phyloP scores from a whole-genome alignment of 2,329 filamentous ascomycete genomes.

The Nectriaceae sp. region DNA sequence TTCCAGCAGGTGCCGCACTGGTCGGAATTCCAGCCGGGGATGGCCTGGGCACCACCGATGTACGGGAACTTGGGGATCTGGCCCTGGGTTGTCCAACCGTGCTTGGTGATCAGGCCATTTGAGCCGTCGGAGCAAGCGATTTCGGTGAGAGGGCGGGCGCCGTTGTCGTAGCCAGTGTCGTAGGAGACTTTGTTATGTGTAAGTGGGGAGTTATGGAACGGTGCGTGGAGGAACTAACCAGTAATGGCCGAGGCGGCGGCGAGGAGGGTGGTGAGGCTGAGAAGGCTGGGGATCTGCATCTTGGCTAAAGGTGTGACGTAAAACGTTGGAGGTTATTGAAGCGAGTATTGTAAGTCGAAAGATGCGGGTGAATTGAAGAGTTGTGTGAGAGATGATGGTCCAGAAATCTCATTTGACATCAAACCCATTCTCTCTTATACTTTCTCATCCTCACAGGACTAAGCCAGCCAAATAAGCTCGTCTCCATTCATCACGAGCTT shows the following conservation, averaged over 20 bases:
- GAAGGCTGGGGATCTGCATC: slow-evolving; percentile 46
- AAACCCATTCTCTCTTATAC: not conserved
- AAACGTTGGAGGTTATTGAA: slow-evolving; percentile 13
- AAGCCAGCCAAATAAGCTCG: not conserved
- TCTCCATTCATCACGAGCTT: not conserved
- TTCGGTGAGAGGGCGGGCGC: slow-evolving; percentile 51
- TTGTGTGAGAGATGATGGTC: slow-evolving; percentile 9
- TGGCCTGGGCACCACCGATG: slow-evolving; percentile 54
- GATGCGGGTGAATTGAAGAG: slow-evolving; percentile 1
- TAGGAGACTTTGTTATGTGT: slow-evolving; percentile 59
- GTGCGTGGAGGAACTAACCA: slow-evolving; percentile 27
- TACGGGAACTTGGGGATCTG: slow-evolving; percentile 52
- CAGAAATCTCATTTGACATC: not conserved
- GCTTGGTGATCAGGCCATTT: slow-evolving; percentile 64
- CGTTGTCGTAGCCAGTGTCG: slow-evolving; percentile 70
- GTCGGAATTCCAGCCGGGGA: slow-evolving; percentile 58
- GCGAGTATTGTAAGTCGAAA: too few relatives aligned
- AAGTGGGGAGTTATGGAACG: slow-evolving; percentile 21
- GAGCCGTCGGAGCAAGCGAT: slow-evolving; percentile 69
- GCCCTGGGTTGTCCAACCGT: slow-evolving; percentile 57
- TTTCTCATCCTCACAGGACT: not conserved
- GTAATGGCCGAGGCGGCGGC: slow-evolving; percentile 39
- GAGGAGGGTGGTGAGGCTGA: slow-evolving; percentile 41
- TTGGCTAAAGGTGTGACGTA: slow-evolving; percentile 27
- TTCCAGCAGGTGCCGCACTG: slow-evolving; percentile 62